These are phyloP conservation scores for Tilletiopsis washingtonensis DNA, from an alignment of 1,284 basidiomycete genomes.

Conservation along the genomic window DNA sequence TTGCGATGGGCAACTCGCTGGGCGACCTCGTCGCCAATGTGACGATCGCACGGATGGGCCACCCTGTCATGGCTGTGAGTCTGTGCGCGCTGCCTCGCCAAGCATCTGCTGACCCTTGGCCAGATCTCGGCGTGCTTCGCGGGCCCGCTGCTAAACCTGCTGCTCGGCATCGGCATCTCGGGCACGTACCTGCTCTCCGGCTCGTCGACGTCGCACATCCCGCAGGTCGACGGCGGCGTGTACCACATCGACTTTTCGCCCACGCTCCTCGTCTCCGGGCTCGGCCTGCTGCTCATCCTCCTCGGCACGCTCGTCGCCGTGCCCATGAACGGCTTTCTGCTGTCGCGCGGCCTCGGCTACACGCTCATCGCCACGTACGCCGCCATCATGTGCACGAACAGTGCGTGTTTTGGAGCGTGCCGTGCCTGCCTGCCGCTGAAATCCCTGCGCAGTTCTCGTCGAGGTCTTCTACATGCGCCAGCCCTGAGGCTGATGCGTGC, in stretches of 20 bases:
- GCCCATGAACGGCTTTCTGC: conserved; percentile 71
- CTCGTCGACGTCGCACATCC: neutral
- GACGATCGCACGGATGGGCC: conserved; percentile 54
- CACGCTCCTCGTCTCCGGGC: conserved; percentile 72
- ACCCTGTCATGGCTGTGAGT: conserved; percentile 39
- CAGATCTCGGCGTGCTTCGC: conserved; percentile 82
- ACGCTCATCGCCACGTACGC: conserved; percentile 67
- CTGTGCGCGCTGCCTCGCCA: too few species aligned
- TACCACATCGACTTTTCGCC: conserved; percentile 69
- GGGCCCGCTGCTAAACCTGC: conserved; percentile 91
- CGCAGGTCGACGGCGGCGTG: conserved; percentile 8
- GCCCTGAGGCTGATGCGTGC: too few species aligned
- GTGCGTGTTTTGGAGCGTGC: neutral
- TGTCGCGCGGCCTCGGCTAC: conserved; percentile 71
- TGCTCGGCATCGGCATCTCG: conserved; percentile 76
- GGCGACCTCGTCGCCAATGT: conserved; percentile 95
- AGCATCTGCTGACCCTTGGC: neutral
- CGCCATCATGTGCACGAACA: conserved; percentile 21
- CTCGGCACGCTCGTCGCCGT: conserved; percentile 72
- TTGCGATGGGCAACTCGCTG: conserved; percentile 89
- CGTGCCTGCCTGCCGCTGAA: neutral
- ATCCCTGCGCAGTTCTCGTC: neutral
- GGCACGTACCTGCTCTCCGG: conserved; percentile 49
- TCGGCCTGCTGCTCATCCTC: conserved; percentile 69
- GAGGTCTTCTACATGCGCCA: neutral